Percentiles rank a stretch among this genome's conserved stretches.
Evolutionary conservation across 1,139 yeast genomes (phyloP).

Genomic region (Candida pseudocylindracea): DNA sequence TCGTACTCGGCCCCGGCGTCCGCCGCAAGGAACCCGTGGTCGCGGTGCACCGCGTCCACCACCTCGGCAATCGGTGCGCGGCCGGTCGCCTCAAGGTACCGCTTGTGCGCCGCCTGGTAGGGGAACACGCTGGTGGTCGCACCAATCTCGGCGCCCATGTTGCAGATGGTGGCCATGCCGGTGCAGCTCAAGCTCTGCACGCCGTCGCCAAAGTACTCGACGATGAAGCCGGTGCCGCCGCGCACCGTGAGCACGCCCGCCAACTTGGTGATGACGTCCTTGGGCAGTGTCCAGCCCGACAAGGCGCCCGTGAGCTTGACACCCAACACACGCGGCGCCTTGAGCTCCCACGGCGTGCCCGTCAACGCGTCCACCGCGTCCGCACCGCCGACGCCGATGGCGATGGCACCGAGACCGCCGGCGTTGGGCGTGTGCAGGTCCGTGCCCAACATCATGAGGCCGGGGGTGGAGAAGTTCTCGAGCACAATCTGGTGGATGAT

Average conservation of each 20-base stretch:
- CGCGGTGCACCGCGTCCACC: conserved; percentile 42
- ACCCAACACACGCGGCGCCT: conserved; percentile 87
- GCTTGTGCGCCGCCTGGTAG: conserved; percentile 66
- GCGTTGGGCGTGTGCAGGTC: conserved; percentile 98
- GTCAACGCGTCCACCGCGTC: conserved; percentile 96
- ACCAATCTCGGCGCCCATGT: conserved; percentile 99
- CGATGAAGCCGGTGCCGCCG: conserved; percentile 94
- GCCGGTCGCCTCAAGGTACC: conserved; percentile 62
- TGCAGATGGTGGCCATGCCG: conserved; percentile 98
- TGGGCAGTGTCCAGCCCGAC: conserved; percentile 88
- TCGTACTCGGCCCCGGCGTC: conserved; percentile 75
- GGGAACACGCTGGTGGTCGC: conserved; percentile 97
- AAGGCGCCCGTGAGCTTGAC: conserved; percentile 74
- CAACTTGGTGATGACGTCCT: conserved; percentile 77
- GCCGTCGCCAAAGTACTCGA: conserved; percentile 93
- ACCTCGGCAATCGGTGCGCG: conserved; percentile 66
- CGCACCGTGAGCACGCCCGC: conserved; percentile 85
- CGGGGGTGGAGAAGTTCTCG: conserved; percentile 90
- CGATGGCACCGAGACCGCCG: conserved; percentile 92
- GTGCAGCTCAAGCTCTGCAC: conserved; percentile 73
- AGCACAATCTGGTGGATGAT: conserved; percentile 93
- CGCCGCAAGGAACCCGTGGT: conserved; percentile 45
- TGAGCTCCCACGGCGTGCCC: conserved; percentile 97
- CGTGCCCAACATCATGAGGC: conserved; percentile 89
- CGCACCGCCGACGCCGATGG: conserved; percentile 98